phyloP scores from a whole-genome alignment of 1,284 basidiomycete species.

The Apiotrichum gracile region DNA sequence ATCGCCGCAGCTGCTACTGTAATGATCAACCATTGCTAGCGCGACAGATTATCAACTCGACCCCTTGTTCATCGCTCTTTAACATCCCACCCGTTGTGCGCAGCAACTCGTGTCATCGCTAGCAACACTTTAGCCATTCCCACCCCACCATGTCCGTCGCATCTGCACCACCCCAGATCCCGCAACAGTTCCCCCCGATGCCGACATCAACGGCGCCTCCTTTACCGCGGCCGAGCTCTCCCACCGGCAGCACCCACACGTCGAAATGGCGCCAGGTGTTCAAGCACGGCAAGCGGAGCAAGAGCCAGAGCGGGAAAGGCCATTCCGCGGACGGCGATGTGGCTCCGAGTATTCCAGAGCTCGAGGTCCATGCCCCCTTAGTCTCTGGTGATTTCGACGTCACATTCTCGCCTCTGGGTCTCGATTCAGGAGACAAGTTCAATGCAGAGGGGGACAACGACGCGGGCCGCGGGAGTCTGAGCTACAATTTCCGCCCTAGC shows the following conservation, averaged over 20 bases:
- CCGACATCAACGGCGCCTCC: neutral
- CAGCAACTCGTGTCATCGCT: no score
- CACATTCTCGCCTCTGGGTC: neutral
- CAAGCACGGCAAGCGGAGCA: slow-evolving; percentile 4
- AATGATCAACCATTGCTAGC: no score
- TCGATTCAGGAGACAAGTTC: neutral
- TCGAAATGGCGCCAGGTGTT: slow-evolving; percentile 8
- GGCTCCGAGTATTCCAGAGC: slow-evolving; percentile 13
- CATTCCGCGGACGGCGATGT: neutral
- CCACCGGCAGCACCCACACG: neutral
- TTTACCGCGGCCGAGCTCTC: neutral
- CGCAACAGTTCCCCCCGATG: neutral
- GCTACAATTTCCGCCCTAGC: neutral
- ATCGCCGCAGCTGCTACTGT: no score
- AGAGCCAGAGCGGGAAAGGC: neutral
- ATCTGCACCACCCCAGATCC: slow-evolving; percentile 2
- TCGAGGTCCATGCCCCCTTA: slow-evolving; percentile 11
- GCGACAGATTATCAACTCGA: no score
- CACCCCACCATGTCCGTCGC: no score
- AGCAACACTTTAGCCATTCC: no score
- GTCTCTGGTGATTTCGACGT: slow-evolving; percentile 12
- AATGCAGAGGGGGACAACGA: slow-evolving; percentile 1
- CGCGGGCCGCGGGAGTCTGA: slow-evolving; percentile 1
- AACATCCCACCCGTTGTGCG: no score
- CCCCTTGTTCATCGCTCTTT: no score